Conservation (phyloP, 805 yeast species). For the Barnettozyma vustinii region DNA sequence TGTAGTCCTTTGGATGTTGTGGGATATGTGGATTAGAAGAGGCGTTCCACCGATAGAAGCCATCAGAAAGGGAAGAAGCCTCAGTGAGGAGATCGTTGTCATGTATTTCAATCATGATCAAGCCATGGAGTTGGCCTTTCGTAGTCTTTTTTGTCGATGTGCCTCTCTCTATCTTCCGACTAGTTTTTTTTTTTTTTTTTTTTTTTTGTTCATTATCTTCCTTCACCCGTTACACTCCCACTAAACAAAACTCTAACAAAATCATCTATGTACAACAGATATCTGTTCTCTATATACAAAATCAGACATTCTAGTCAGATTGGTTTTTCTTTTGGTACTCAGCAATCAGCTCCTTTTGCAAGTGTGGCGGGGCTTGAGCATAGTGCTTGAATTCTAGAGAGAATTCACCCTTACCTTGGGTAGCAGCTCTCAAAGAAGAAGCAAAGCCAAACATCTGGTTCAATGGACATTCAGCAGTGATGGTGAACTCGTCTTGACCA, state of each 20-base stretch:
- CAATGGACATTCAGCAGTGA: constrained; percentile 93
- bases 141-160: no score
- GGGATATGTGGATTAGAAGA: not conserved
- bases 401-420: constrained; percentile 99
- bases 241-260: not conserved
- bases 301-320: constrained; percentile 5
- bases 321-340: constrained; percentile 58
- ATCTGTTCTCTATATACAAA: constrained; percentile 18
- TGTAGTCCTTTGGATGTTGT: constrained; percentile 4
- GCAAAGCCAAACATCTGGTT: constrained; percentile 96
- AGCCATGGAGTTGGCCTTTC: not conserved
- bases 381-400: constrained; percentile 91
- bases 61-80: not conserved
- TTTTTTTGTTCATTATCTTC: not conserved
- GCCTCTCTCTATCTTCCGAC: no score
- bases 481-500: constrained; percentile 89
- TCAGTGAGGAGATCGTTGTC: constrained; percentile 1
- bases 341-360: constrained; percentile 85
- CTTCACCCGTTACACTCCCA: not conserved
- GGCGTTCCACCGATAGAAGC: constrained; percentile 10
- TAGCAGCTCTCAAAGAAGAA: constrained; percentile 87
- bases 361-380: constrained; percentile 83
- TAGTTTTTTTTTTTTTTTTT: not conserved
- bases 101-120: constrained; percentile 4
- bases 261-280: not conserved